Evolutionary conservation across 108 stramenopile species (phyloP).

Genomic region (Seminavis robusta): DNA sequence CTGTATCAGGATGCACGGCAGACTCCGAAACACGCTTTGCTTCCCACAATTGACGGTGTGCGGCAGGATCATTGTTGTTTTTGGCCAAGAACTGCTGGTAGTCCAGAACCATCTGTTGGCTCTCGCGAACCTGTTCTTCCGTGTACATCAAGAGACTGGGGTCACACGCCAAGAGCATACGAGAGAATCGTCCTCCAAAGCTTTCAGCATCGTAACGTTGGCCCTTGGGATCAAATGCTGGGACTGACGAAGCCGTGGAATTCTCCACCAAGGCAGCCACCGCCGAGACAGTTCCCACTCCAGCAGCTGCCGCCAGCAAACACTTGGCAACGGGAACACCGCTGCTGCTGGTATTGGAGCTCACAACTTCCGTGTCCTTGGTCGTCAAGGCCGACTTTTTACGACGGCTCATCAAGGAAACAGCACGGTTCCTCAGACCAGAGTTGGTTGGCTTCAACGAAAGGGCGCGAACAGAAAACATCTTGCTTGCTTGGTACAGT

Average conservation of each 20-base stretch:
- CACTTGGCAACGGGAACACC: constrained; percentile 30
- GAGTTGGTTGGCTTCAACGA: too few species aligned
- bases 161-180: constrained; percentile 78
- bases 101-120: constrained; percentile 35
- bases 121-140: constrained; percentile 36
- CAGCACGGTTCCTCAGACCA: too few species aligned
- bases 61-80: constrained; percentile 14
- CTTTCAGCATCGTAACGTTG: constrained; percentile 57
- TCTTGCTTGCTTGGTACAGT: too few species aligned
- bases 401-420: too few species aligned
- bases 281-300: constrained; percentile 42
- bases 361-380: too few species aligned
- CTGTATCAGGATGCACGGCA: constrained; percentile 91
- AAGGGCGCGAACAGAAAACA: too few species aligned
- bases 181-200: constrained; percentile 56
- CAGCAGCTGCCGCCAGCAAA: constrained; percentile 46
- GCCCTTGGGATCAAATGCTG: constrained; percentile 43
- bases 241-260: constrained; percentile 43
- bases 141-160: constrained; percentile 54
- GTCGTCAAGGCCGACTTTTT: too few species aligned
- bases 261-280: constrained; percentile 42
- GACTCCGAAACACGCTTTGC: constrained; percentile 50
- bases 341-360: too few species aligned
- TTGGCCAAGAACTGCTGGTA: constrained; percentile 18
- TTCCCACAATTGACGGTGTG: constrained; percentile 42